phyloP scores from a whole-genome alignment of 371 early-diverging fungal genomes.

The Mortierella sp. region DNA sequence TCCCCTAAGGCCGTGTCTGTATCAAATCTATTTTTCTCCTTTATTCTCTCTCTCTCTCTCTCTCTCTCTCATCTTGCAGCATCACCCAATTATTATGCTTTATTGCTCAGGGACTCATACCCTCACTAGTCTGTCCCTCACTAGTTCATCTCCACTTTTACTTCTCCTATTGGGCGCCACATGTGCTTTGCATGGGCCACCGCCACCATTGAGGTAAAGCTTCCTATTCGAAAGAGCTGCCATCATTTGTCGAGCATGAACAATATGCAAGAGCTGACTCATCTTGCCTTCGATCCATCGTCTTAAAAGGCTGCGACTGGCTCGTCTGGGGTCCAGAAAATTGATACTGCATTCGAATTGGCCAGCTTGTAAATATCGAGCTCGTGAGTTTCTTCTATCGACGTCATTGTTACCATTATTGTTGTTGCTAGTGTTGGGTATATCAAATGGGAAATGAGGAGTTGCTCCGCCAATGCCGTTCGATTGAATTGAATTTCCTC shows the following conservation, averaged over 20 bases:
- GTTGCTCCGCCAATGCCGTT: not conserved
- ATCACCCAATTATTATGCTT: too few species aligned
- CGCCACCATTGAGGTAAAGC: not conserved
- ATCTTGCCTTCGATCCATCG: conserved; percentile 50
- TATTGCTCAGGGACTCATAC: too few species aligned
- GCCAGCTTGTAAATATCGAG: conserved; percentile 24
- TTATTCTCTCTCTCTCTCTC: too few species aligned
- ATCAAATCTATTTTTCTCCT: too few species aligned
- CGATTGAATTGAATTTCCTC: not conserved
- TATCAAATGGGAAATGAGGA: not conserved
- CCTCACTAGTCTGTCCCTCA: too few species aligned
- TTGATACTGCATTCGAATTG: conserved; percentile 52
- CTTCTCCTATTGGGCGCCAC: not conserved
- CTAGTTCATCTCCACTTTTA: not conserved
- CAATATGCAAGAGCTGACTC: conserved; percentile 10
- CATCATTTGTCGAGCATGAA: conserved; percentile 1
- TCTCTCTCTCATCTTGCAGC: too few species aligned
- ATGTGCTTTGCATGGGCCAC: not conserved
- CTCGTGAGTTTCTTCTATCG: conserved; percentile 10
- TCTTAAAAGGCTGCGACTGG: conserved; percentile 37
- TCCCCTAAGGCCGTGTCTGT: too few species aligned
- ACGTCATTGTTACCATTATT: not conserved
- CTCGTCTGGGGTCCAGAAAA: conserved; percentile 40
- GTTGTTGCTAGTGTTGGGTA: not conserved
- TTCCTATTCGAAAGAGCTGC: not conserved